phyloP scores from a whole-genome alignment of 257 asterid genomes.

The Forsythia viridissima region DNA sequence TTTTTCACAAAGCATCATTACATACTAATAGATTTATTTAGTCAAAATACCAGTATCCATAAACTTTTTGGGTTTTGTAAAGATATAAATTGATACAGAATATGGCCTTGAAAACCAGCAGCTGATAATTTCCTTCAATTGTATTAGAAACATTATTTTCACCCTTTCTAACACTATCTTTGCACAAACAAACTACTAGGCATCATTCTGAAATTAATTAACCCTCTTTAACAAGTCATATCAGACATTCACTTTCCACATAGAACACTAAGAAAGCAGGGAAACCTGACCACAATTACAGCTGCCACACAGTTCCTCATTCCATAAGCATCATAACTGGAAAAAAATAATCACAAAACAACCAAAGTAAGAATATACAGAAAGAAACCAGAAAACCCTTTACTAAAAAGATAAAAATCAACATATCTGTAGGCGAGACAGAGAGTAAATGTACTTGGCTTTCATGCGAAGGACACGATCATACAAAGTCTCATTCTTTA shows the following conservation, averaged over 20 bases:
- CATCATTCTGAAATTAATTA: neutral
- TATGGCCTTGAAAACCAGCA: no score
- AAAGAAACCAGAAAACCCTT: neutral
- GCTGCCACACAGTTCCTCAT: constrained; percentile 83
- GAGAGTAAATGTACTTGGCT: constrained; percentile 48
- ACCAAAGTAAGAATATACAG: neutral
- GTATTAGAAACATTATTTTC: no score
- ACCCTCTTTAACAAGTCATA: neutral
- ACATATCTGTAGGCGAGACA: neutral
- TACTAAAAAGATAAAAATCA: neutral
- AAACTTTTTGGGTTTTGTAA: no score
- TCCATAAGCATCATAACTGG: constrained; percentile 72
- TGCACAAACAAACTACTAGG: neutral
- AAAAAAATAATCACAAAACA: constrained; percentile 24
- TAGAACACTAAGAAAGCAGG: neutral
- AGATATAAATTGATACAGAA: no score
- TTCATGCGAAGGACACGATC: constrained; percentile 77
- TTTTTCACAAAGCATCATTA: neutral
- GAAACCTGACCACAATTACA: constrained; percentile 67
- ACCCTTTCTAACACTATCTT: neutral
- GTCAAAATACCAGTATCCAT: no score
- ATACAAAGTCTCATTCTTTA: constrained; percentile 52
- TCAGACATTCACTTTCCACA: neutral
- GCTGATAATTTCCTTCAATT: no score
- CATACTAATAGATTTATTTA: neutral